Evolutionary conservation across 129 eudicot genomes (phyloP).

Genomic region (Chrysanthemum seticuspe): DNA sequence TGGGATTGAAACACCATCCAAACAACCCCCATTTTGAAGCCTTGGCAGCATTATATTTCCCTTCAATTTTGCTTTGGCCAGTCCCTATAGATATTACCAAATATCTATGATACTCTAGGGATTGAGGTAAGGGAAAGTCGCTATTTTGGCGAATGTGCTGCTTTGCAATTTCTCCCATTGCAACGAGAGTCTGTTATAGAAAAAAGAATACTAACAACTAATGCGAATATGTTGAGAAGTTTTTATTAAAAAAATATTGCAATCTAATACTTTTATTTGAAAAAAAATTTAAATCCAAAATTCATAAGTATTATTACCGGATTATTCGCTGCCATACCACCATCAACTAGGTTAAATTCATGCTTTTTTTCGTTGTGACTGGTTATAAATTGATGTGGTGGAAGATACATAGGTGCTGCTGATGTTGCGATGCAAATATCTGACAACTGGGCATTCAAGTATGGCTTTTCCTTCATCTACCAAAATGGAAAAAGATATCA

Average conservation of each 20-base stretch:
- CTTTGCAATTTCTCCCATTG: conserved; percentile 43
- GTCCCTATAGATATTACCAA: conserved; percentile 55
- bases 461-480: conserved; percentile 30
- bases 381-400: conserved; percentile 34
- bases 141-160: conserved; percentile 19
- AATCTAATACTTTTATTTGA: background rate
- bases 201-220: background rate
- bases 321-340: conserved; percentile 52
- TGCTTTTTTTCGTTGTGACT: background rate
- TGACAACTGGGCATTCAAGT: conserved; percentile 34
- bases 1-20: conserved; percentile 35
- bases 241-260: too few relatives aligned
- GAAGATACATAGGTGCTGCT: conserved; percentile 47
- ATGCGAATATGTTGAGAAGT: background rate
- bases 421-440: conserved; percentile 57
- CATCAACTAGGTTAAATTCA: conserved; percentile 45
- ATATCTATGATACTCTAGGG: conserved; percentile 35
- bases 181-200: conserved; percentile 39
- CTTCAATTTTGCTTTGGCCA: conserved; percentile 27
- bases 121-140: conserved; percentile 13
- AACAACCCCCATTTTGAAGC: conserved; percentile 52
- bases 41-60: conserved; percentile 25
- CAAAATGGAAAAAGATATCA: background rate
- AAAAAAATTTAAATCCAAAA: background rate
- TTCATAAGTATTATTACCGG: conserved; percentile 30